Percentiles rank a stretch among this genome's conserved stretches.
Conservation (phyloP, 140 eudicot genomes). For the Cichorium intybus region DNA sequence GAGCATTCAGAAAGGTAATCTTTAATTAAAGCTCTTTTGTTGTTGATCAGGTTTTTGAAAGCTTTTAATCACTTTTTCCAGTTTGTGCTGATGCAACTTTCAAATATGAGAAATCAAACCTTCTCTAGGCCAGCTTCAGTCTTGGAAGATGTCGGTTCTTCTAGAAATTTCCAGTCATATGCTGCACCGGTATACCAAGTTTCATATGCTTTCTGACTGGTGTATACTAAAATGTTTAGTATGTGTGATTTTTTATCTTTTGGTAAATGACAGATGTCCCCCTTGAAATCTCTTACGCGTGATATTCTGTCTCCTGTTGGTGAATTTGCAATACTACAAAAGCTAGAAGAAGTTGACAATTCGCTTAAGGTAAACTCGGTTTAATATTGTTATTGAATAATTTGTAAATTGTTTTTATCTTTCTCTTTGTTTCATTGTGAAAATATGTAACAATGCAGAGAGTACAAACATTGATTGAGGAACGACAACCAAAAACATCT, state of each 20-base stretch:
- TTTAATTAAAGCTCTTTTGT: neutral
- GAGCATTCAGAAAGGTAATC: slow-evolving; percentile 64
- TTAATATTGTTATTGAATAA: neutral
- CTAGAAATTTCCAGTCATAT: slow-evolving; percentile 31
- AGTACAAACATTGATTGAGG: slow-evolving; percentile 59
- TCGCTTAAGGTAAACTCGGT: slow-evolving; percentile 50
- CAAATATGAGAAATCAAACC: slow-evolving; percentile 48
- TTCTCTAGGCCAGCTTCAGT: slow-evolving; percentile 42
- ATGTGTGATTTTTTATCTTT: neutral
- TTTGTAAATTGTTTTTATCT: neutral
- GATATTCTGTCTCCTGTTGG: slow-evolving; percentile 39
- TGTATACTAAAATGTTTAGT: neutral
- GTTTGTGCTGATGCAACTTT: slow-evolving; percentile 63
- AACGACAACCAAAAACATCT: slow-evolving; percentile 40
- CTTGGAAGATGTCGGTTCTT: slow-evolving; percentile 41
- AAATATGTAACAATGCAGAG: slow-evolving; percentile 40
- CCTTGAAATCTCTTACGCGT: slow-evolving; percentile 28
- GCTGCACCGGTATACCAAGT: slow-evolving; percentile 38
- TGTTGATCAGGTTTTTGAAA: neutral
- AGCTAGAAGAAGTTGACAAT: slow-evolving; percentile 75
- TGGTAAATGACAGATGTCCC: slow-evolving; percentile 44
- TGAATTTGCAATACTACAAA: slow-evolving; percentile 55
- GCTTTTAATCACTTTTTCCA: slow-evolving; percentile 11
- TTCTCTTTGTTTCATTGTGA: neutral
- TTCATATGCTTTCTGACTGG: neutral